phyloP scores from a whole-genome alignment of 2,329 filamentous ascomycete species.

The Paraphaeosphaeria minitans region DNA sequence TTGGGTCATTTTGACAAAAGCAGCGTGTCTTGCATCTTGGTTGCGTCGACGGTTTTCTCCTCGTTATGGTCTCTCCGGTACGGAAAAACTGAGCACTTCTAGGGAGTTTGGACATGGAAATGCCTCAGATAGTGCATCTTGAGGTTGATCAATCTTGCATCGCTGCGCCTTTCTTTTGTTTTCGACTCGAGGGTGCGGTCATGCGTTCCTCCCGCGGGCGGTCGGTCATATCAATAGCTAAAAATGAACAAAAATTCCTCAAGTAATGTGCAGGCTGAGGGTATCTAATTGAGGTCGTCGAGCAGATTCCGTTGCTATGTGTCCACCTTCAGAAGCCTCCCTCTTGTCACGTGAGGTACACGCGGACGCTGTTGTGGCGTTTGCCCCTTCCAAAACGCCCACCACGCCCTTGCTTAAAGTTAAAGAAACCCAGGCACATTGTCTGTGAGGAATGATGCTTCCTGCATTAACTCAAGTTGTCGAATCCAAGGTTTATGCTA shows the following conservation, averaged over 20 bases:
- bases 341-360: no score
- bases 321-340: no score
- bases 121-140: slow-evolving; percentile 12
- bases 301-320: not conserved
- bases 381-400: no score
- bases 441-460: not conserved
- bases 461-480: no score
- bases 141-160: not conserved
- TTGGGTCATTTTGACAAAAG: not conserved
- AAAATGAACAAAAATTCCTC: not conserved
- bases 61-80: not conserved
- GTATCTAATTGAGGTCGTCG: not conserved
- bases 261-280: not conserved
- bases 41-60: not conserved
- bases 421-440: no score
- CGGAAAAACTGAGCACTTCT: slow-evolving; percentile 1
- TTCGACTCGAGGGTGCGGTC: not conserved
- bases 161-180: slow-evolving; percentile 4
- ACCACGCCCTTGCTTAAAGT: no score
- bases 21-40: not conserved
- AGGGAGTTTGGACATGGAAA: slow-evolving; percentile 2
- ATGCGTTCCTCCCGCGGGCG: not conserved
- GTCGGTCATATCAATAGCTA: not conserved
- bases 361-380: no score
- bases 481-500: no score